Base-by-base conservation (phyloP, 371 early-diverging fungal genomes). In the Mucor irregularis region DNA sequence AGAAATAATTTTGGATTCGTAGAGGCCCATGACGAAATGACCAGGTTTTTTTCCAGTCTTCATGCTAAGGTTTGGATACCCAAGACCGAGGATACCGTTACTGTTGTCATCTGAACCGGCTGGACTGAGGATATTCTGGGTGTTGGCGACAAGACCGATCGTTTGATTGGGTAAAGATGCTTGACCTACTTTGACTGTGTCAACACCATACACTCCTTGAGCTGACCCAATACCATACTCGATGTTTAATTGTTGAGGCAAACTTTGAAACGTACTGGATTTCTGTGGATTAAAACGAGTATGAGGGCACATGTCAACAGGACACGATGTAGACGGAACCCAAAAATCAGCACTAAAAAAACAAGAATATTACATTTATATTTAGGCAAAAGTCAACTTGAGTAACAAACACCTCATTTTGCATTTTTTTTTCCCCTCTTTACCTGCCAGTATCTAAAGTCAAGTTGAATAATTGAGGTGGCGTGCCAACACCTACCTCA, bases 1-100 rank as follows among this genome's bases (percentile, higher is more conserved):
- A 7, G 58, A 34, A n/a, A 66, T 66, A 9, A 61, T 9, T 2
- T 47, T 49, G 19, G 50, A 24, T 2, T 39, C 10, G 5, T 43
- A 49, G 16, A 66, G 49, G 17, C 42, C 51, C 14, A 58, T 58
- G 3, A 61, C 52, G 14, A 66, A 58, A 5, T 58, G 58, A 3
- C 58, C 31, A 38, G 48, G 53, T 5, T 21, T 14, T 50, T 49
- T 21, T 25, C 39, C 22, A 6, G 22, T 24, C 9, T 39, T 31
- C 35, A 35, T 21, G 47, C 62, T 61, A 22, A 66, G 42, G 2
- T 29, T 39, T 3, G 66, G 62, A 42, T 54, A 66, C 21, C 55
- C 71, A 22, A 71, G 44, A 14, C 71, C 71, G n/a, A 66, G 28
- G 31, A 71, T 67, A 14, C 71, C 71, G 39, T 69, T 61, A 25